Conservation (phyloP, 192 early-diverging fungal genomes). For the Backusella sp. region DNA sequence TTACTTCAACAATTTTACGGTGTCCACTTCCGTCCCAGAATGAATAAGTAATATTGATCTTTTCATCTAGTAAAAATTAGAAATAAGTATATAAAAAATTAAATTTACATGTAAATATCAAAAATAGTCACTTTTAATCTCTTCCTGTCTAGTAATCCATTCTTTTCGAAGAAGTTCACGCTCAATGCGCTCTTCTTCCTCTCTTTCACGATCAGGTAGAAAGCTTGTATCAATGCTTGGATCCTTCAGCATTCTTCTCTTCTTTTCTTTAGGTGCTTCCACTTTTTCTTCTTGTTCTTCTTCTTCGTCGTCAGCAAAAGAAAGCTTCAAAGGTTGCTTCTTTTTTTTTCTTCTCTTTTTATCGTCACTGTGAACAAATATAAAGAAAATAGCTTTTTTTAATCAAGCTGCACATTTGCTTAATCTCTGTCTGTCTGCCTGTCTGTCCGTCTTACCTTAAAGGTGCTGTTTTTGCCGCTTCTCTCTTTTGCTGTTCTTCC, state of each 20-base stretch:
- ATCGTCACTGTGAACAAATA: constrained; percentile 37
- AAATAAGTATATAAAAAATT: neutral
- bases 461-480: constrained; percentile 62
- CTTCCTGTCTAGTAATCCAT: constrained; percentile 83
- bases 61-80: constrained; percentile 53
- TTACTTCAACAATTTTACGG: constrained; percentile 71
- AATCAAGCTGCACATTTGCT: neutral
- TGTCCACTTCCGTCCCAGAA: constrained; percentile 98
- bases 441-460: constrained; percentile 27
- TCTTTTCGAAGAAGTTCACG: constrained; percentile 77
- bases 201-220: constrained; percentile 86
- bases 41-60: constrained; percentile 84
- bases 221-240: constrained; percentile 91
- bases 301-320: constrained; percentile 71
- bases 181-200: constrained; percentile 67
- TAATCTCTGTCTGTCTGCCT: neutral
- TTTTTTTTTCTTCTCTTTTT: constrained; percentile 68
- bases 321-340: constrained; percentile 63
- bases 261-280: constrained; percentile 32
- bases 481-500: constrained; percentile 77
- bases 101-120: neutral
- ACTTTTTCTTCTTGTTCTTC: constrained; percentile 41
- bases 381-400: neutral
- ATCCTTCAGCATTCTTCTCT: constrained; percentile 71
- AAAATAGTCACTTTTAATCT: constrained; percentile 64